These are phyloP conservation scores for Fusarium chlamydosporum DNA, from an alignment of 2,329 filamentous ascomycete genomes.

Conservation along the genomic window DNA sequence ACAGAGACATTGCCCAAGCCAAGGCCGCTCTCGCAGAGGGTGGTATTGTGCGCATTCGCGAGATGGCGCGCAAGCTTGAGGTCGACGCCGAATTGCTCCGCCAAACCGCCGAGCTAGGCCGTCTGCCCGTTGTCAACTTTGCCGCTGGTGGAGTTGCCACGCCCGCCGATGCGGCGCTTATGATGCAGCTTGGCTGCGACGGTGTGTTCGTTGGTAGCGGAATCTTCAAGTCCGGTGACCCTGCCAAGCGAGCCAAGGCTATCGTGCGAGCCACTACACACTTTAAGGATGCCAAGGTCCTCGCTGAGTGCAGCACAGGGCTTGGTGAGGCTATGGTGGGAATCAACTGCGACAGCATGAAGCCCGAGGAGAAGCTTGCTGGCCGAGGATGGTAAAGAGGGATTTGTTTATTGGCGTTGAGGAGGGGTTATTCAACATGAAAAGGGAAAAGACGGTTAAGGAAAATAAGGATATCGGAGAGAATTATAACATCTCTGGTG, in stretches of 20 bases:
- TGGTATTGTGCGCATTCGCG: conserved; percentile 70
- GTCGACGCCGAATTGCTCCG: conserved; percentile 83
- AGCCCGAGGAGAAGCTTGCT: conserved; percentile 84
- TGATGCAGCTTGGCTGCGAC: conserved; percentile 99
- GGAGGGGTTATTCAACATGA: conserved; percentile 35
- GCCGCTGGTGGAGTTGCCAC: conserved; percentile 99
- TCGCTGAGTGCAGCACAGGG: conserved; percentile 89
- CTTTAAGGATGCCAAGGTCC: conserved; percentile 84
- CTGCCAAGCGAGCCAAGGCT: conserved; percentile 89
- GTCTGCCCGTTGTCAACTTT: conserved; percentile 97
- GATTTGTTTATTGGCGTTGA: conserved; percentile 29
- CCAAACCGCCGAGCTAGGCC: conserved; percentile 87
- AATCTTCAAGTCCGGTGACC: conserved; percentile 97
- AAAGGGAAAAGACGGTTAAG: conserved; percentile 3
- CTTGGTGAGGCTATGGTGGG: conserved; percentile 99
- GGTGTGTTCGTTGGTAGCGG: conserved; percentile 97
- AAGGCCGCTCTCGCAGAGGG: conserved; percentile 76
- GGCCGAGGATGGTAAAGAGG: conserved; percentile 81
- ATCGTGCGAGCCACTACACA: conserved; percentile 96
- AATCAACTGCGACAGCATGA: conserved; percentile 86
- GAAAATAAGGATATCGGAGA: conserved; percentile 1
- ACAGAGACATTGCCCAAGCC: conserved; percentile 82
- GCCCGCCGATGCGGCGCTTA: conserved; percentile 91
- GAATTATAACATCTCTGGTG: conserved; percentile 17
- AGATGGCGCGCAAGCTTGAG: conserved; percentile 84